Evolutionary conservation across 1,139 yeast species (phyloP).

Genomic region (Zygosaccharomyces sapae): DNA sequence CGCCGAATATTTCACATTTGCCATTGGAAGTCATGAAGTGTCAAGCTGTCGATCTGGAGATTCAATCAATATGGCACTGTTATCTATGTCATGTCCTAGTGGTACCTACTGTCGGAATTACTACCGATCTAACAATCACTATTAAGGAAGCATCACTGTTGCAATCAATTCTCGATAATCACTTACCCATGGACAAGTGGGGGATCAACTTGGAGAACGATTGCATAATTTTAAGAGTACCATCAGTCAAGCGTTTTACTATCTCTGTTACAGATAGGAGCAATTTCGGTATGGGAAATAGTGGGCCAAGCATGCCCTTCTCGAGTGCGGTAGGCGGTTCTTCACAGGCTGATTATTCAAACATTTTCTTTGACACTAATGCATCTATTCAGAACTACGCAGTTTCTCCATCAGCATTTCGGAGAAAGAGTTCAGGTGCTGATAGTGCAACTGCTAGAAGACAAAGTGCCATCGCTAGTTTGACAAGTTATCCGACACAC

Average conservation of each 20-base stretch:
- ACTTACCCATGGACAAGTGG: conserved; percentile 8
- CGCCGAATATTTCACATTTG: conserved; percentile 8
- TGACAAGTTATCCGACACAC: neutral
- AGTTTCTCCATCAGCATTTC: conserved; percentile 27
- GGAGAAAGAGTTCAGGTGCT: conserved; percentile 24
- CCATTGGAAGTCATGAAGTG: conserved; percentile 4
- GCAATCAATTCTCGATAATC: conserved; percentile 13
- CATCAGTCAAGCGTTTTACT: conserved; percentile 13
- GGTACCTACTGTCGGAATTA: conserved; percentile 10
- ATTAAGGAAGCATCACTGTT: conserved; percentile 14
- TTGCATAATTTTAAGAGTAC: conserved; percentile 14
- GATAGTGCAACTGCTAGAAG: conserved; percentile 22
- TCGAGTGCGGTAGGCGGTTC: neutral
- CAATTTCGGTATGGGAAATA: neutral
- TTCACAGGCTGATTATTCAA: conserved; percentile 2
- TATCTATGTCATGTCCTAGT: conserved; percentile 19
- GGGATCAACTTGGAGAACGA: conserved; percentile 12
- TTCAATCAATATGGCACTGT: conserved; percentile 19
- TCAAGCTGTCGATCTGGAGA: conserved; percentile 8
- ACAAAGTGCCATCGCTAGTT: conserved; percentile 17
- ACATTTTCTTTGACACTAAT: conserved; percentile 10
- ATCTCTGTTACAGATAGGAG: conserved; percentile 8
- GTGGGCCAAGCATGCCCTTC: neutral
- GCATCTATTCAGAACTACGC: conserved; percentile 13
- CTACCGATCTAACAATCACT: conserved; percentile 9